Base-by-base conservation (phyloP, 139 green algal genomes). In the Chlamydomonas sp. region DNA sequence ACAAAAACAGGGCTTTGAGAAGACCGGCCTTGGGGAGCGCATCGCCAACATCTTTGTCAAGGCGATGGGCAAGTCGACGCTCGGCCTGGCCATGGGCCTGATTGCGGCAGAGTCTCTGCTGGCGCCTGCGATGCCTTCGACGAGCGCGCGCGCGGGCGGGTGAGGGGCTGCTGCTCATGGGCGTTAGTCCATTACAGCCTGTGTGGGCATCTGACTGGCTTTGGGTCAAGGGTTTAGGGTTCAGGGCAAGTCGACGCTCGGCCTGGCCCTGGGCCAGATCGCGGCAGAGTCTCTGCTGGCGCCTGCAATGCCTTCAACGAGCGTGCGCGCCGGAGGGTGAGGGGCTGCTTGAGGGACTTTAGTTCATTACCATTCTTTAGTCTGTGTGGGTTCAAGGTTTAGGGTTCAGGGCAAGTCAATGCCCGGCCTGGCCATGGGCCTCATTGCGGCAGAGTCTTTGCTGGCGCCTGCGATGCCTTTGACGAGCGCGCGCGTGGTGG, bases 271-370 rank as follows among this genome's bases (percentile, higher is more conserved):
- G 65, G 95, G 94, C 1, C 82, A 98, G 13, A 82, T 81, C 30
- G 72, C 88, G 29, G 90, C 90, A 13, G 81, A 96, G 79, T 75
- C 72, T 13, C 49, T 91, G 1, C 83, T 99, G 34, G 86, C 89
- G 0, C 95, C 93, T 2, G 93, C 92, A 62, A 97, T 99, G 93
- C 94, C 95, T 48, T 96, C 86, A 69, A 98, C 94, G 35, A 96
- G 90, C 0, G 93, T 94, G 0, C 79, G 93, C 31, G 81, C 83
- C 13, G 68, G 61, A n/a, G n/a, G n/a, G n/a, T n/a, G n/a, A n/a
- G n/a, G n/a, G n/a, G n/a, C n/a, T n/a, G n/a, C n/a, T n/a, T n/a
- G n/a, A n/a, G n/a, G n/a, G n/a, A n/a, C n/a, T n/a, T n/a, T n/a
- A n/a, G n/a, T n/a, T n/a, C n/a, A n/a, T n/a, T n/a, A n/a, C n/a